Conservation (phyloP, 202 grass and related monocot genomes). For the Panicum hallii region DNA sequence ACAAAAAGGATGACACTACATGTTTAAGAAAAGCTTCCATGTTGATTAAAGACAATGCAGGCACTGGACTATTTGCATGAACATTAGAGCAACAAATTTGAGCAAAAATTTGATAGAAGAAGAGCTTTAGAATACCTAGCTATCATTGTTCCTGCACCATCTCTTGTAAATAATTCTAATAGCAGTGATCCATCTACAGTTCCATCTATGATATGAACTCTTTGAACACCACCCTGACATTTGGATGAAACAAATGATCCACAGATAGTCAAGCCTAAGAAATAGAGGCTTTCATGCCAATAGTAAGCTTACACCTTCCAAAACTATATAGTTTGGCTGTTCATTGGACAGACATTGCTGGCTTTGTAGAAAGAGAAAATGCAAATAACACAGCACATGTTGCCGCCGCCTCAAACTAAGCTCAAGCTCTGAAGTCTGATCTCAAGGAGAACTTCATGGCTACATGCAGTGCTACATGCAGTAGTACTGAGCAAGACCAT, state of each 20-base stretch:
- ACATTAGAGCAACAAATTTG: slow-evolving; percentile 19
- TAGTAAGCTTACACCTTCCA: slow-evolving; percentile 32
- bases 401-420: slow-evolving; percentile 27
- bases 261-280: slow-evolving; percentile 21
- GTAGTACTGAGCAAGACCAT: slow-evolving; percentile 8
- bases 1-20: neutral
- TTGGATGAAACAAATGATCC: slow-evolving; percentile 39
- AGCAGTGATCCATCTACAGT: slow-evolving; percentile 74
- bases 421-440: neutral
- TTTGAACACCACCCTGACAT: slow-evolving; percentile 87
- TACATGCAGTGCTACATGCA: slow-evolving; percentile 24
- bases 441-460: slow-evolving; percentile 15
- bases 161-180: slow-evolving; percentile 96
- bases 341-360: slow-evolving; percentile 23
- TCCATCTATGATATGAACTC: slow-evolving; percentile 95
- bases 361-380: slow-evolving; percentile 8
- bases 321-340: slow-evolving; percentile 3
- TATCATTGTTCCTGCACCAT: slow-evolving; percentile 94
- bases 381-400: slow-evolving; percentile 12
- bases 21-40: slow-evolving; percentile 16
- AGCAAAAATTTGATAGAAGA: slow-evolving; percentile 1
- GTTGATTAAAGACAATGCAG: slow-evolving; percentile 30
- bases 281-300: slow-evolving; percentile 17
- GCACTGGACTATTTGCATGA: slow-evolving; percentile 11
- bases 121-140: slow-evolving; percentile 64